Evolutionary conservation across 768 basidiomycete genomes (phyloP), one percentile per base, ranked within the genome.

Genomic region (Tricholoma furcatifolium): DNA sequence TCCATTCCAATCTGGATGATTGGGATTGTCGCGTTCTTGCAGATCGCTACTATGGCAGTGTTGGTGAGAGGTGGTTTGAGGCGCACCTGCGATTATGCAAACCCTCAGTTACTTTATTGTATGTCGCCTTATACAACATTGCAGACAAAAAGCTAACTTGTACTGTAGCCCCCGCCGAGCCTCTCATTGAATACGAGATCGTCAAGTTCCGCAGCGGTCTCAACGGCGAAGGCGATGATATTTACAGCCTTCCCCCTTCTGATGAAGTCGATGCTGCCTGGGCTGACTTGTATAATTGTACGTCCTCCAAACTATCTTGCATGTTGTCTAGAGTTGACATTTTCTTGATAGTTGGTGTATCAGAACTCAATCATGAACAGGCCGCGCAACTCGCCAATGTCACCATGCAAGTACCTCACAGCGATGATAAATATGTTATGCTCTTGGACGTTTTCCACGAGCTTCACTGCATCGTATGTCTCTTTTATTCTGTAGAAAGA

Each of bases 391-490:
- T 56, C 11, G 55, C 45, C 31, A 56, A 56, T 38, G 32, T 41
- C 12, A 51, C 55, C 12, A 35, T 41, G 31, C n/a, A 47, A 46
- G 46, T 56, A 8, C 40, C 50, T 4, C 46, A 56, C 40, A 50
- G 49, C 45, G 55, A 51, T 31, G 30, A 42, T 12, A 31, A 56
- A 18, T 56, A 56, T 30, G 47, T 56, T 32, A 42, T 56, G 44
- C 39, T 50, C 40, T 12, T 56, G n/a, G 55, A 56, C 27, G 55
- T 56, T 24, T 56, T 56, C 44, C 55, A 56, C 35, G 44, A 56
- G 23, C 45, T 51, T 14, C 50, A 56, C 43, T 56, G 55, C 38
- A 50, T 56, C 15, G 50, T 51, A 34, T 17, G 55, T 34, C 11
- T 17, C 14, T 35, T 15, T 4, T 6, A n/a, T 23, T 14, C 1